Conservation (phyloP, 2,329 filamentous ascomycete genomes). For the Leptosphaerulina australis region DNA sequence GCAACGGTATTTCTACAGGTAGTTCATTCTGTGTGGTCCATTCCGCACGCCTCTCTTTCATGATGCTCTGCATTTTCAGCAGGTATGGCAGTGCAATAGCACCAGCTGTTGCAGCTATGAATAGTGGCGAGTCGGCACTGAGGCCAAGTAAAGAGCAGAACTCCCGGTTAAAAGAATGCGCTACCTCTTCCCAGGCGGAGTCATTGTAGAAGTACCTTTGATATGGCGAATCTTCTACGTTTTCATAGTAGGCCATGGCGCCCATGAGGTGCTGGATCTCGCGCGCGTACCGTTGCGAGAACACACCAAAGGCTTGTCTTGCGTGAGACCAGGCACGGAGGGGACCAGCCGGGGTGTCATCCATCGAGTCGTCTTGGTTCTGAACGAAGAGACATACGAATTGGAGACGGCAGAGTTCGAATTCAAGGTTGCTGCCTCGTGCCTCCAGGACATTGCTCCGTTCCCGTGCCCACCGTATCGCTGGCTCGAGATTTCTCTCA, state of each 20-base stretch:
- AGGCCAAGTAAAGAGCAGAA: conserved; percentile 92
- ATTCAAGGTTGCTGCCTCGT: conserved; percentile 90
- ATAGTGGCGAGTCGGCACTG: conserved; percentile 89
- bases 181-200: conserved; percentile 80
- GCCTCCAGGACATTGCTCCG: conserved; percentile 75
- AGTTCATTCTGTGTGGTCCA: conserved; percentile 94
- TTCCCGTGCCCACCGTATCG: conserved; percentile 82
- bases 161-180: conserved; percentile 86
- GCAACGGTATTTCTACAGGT: conserved; percentile 74
- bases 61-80: conserved; percentile 85
- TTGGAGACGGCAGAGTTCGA: conserved; percentile 88
- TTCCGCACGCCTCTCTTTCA: conserved; percentile 87
- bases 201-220: conserved; percentile 74
- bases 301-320: conserved; percentile 72
- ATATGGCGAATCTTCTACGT: conserved; percentile 80
- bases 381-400: conserved; percentile 81
- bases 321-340: conserved; percentile 77
- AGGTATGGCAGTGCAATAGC: conserved; percentile 88
- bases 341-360: conserved; percentile 53
- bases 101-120: conserved; percentile 89
- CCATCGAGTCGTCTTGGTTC: conserved; percentile 52
- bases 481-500: conserved; percentile 74
- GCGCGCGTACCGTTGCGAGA: conserved; percentile 73
- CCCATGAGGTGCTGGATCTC: conserved; percentile 83
- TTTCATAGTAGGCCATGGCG: conserved; percentile 78